These are phyloP conservation scores for Fusarium siculi DNA, from an alignment of 2,329 filamentous ascomycete genomes.

Conservation along the genomic window DNA sequence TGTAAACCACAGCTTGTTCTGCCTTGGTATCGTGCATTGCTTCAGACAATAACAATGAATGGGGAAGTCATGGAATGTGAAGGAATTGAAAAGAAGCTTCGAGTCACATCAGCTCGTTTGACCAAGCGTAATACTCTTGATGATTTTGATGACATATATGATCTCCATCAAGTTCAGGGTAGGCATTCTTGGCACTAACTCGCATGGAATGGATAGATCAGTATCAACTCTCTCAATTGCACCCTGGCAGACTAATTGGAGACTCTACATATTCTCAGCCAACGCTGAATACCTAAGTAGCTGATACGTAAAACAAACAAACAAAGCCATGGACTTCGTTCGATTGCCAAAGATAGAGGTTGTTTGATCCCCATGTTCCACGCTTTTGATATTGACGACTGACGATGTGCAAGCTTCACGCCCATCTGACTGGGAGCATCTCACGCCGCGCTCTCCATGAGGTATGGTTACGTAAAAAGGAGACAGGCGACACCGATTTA, in stretches of 20 bases:
- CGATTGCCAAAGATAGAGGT: constrained; percentile 68
- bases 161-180: constrained; percentile 10
- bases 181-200: neutral
- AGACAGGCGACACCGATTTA: constrained; percentile 62
- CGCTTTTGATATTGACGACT: neutral
- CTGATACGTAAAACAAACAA: neutral
- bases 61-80: neutral
- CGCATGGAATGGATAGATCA: neutral
- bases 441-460: constrained; percentile 77
- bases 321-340: constrained; percentile 54
- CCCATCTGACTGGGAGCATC: constrained; percentile 83
- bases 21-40: neutral
- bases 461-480: constrained; percentile 73
- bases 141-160: too few species aligned
- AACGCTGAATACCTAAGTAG: too few species aligned
- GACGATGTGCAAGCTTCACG: constrained; percentile 69
- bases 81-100: neutral
- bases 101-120: neutral
- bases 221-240: neutral
- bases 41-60: neutral
- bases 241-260: neutral
- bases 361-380: neutral
- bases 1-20: neutral
- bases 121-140: neutral
- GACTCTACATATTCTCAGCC: neutral